Percentiles rank a stretch among this genome's conserved stretches.
Evolutionary conservation across 371 early-diverging fungal genomes (phyloP).

Genomic region (Mortierella sp.): DNA sequence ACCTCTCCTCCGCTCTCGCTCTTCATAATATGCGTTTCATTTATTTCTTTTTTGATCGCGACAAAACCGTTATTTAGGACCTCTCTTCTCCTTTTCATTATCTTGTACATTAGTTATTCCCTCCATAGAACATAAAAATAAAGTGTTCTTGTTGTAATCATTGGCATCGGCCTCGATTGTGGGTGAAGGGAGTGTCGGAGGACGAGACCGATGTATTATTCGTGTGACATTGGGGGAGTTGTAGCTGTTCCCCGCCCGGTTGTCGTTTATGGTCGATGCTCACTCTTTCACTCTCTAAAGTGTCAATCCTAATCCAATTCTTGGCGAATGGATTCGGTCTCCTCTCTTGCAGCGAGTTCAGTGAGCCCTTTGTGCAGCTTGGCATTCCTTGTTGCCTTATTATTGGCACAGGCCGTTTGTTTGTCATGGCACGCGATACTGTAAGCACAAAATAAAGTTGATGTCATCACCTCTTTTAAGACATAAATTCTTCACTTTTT

Average conservation of each 20-base stretch:
- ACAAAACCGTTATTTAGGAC: neutral
- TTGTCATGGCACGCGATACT: neutral
- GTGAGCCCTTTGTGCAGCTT: slow-evolving; percentile 6
- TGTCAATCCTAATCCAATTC: neutral
- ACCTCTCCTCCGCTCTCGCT: neutral
- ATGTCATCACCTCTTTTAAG: neutral
- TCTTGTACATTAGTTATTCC: neutral
- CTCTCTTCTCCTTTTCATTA: neutral
- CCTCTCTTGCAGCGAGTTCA: neutral
- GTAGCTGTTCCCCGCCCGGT: neutral
- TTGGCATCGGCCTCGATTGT: slow-evolving; percentile 6
- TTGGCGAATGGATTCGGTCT: neutral
- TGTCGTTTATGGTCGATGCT: neutral
- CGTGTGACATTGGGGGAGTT: neutral
- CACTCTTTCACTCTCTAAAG: neutral
- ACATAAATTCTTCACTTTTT: too few species aligned
- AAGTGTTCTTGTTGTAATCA: neutral
- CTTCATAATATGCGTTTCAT: neutral
- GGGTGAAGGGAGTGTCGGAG: neutral
- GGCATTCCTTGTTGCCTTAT: neutral
- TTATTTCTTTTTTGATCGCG: neutral
- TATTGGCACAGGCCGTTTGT: neutral
- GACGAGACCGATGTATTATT: neutral
- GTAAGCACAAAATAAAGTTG: neutral
- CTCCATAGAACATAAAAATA: neutral